Evolutionary conservation across 73 alveolate genomes (phyloP).

Genomic region (Halteria grandinella): DNA sequence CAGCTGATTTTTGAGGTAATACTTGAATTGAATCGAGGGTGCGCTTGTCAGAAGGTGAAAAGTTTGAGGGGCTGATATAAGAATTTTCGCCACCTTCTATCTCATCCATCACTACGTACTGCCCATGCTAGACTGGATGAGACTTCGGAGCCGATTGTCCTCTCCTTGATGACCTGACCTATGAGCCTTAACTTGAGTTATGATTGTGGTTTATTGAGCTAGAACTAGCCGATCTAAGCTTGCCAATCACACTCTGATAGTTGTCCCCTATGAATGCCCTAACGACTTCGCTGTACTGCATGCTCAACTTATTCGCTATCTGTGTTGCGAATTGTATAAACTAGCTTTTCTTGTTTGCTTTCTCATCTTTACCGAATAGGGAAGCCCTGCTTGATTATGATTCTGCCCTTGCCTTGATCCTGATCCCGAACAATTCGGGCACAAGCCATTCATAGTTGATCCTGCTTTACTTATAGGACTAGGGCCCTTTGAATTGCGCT

Average conservation of each 20-base stretch:
- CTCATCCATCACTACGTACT: too few species aligned
- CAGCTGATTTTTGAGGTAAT: too few species aligned
- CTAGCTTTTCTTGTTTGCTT: neutral
- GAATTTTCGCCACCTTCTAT: too few species aligned
- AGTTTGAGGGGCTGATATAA: too few species aligned
- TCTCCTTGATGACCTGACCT: neutral
- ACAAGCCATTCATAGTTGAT: constrained; percentile 23
- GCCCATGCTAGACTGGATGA: too few species aligned
- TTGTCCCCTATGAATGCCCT: constrained; percentile 13
- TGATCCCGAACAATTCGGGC: neutral
- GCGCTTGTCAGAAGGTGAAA: too few species aligned
- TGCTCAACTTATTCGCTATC: constrained; percentile 26
- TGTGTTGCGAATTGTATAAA: constrained; percentile 23
- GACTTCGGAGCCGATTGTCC: too few species aligned
- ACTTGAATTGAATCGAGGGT: too few species aligned
- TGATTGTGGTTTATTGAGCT: neutral
- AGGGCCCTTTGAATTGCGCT: too few species aligned
- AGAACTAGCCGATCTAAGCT: neutral
- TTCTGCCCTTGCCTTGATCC: neutral
- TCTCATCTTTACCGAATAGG: neutral
- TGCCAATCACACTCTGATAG: neutral
- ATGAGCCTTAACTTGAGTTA: neutral
- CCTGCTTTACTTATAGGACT: constrained; percentile 4
- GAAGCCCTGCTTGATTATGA: too few species aligned
- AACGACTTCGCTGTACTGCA: constrained; percentile 4